Percentiles rank a stretch among this genome's conserved stretches.
Conservation (phyloP, 768 basidiomycete genomes). For the Cystobasidium tubakii region DNA sequence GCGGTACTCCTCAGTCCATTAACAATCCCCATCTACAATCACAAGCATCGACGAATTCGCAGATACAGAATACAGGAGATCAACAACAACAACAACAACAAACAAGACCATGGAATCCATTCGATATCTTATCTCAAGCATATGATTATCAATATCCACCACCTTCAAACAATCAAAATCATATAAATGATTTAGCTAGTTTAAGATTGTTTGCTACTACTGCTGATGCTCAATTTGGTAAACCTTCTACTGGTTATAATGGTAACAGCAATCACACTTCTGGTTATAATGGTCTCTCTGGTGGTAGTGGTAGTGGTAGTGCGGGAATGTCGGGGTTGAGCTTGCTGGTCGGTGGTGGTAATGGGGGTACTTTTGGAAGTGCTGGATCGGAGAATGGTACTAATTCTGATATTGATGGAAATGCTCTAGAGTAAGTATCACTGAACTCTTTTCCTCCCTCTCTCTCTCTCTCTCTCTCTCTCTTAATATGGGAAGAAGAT, state of each 20-base stretch:
- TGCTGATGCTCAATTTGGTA: slow-evolving; percentile 33
- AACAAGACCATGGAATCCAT: slow-evolving; percentile 17
- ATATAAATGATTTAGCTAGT: slow-evolving; percentile 30
- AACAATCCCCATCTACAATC: background rate
- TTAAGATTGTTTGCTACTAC: slow-evolving; percentile 31
- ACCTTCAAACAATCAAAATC: slow-evolving; percentile 8
- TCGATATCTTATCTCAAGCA: slow-evolving; percentile 30
- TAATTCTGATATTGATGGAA: slow-evolving; percentile 42
- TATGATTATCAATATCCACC: slow-evolving; percentile 33
- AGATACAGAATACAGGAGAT: background rate
- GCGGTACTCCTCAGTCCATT: background rate
- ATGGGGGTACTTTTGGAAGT: slow-evolving; percentile 49
- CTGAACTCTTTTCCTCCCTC: background rate
- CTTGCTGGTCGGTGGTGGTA: no score
- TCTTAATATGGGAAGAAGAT: background rate
- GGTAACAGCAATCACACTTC: background rate
- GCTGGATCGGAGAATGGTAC: slow-evolving; percentile 30
- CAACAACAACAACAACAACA: slow-evolving; percentile 6
- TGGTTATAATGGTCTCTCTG: background rate
- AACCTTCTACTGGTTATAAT: background rate
- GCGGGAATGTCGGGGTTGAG: slow-evolving; percentile 50
- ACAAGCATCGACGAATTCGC: background rate
- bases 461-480: background rate
- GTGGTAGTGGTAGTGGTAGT: no score
- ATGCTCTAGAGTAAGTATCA: slow-evolving; percentile 42